Percentiles rank a stretch among this genome's conserved stretches.
These are phyloP conservation scores for Platanus orientalis DNA, from an alignment of 164 flowering plant species.

Conservation along the genomic window DNA sequence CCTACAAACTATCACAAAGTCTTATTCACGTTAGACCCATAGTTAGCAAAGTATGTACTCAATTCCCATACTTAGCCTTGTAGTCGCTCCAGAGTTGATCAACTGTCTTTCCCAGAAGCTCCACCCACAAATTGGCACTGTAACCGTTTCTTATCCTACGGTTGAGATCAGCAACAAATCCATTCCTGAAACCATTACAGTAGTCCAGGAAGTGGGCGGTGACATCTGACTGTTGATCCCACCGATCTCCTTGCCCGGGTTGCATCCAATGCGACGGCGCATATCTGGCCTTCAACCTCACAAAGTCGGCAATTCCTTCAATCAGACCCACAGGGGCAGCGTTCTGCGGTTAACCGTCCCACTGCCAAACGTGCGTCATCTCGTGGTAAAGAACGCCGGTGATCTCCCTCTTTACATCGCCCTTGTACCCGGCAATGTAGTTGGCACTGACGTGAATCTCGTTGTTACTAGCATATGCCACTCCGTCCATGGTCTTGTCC, in stretches of 20 bases:
- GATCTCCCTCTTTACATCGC: conserved; percentile 47
- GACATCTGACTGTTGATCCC: conserved; percentile 63
- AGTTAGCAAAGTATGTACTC: too few species aligned
- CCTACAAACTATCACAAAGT: too few species aligned
- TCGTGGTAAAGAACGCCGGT: conserved; percentile 61
- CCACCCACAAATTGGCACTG: too few species aligned
- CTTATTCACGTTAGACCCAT: too few species aligned
- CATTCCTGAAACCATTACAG: conserved; percentile 38
- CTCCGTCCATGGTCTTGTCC: conserved; percentile 33
- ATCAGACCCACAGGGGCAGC: conserved; percentile 43
- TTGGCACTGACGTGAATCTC: conserved; percentile 42
- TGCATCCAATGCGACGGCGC: conserved; percentile 53
- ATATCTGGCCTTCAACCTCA: conserved; percentile 31
- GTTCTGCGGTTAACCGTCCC: conserved; percentile 48
- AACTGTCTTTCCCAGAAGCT: too few species aligned
- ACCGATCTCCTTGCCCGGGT: conserved; percentile 47
- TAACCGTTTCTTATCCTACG: conserved; percentile 52
- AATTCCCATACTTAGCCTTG: too few species aligned
- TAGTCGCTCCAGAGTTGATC: too few species aligned
- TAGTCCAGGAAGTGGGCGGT: conserved; percentile 68
- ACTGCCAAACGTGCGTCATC: conserved; percentile 63
- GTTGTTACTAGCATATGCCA: conserved; percentile 37
- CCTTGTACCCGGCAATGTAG: conserved; percentile 31
- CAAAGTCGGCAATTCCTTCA: conserved; percentile 69
- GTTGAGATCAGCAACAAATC: conserved; percentile 67